phyloP scores from a whole-genome alignment of 345 rosid species.

The Syzygium jambos region DNA sequence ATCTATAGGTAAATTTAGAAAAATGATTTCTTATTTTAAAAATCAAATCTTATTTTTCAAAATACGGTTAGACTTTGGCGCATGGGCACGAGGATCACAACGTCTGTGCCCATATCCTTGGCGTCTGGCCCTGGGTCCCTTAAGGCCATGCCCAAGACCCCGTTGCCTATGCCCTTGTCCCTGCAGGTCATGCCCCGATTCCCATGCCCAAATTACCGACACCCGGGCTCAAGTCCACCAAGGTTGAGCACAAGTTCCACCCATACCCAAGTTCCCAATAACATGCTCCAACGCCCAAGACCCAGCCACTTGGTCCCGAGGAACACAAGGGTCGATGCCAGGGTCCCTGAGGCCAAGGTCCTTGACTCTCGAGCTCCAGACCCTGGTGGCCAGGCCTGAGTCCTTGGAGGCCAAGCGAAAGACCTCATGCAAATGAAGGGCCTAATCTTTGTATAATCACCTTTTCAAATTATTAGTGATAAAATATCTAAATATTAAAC shows the following conservation, averaged over 20 bases:
- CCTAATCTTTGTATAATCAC: neutral
- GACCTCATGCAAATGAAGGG: neutral
- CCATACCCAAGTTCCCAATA: neutral
- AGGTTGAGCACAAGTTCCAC: neutral
- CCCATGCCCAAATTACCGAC: neutral
- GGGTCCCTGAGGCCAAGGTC: neutral
- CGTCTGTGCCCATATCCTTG: neutral
- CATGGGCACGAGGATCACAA: fast-evolving
- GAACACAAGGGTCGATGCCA: neutral
- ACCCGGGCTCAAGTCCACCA: neutral
- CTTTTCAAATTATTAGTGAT: neutral
- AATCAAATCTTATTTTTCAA: neutral
- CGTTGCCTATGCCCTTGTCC: fast-evolving
- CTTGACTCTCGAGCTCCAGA: too few relatives aligned
- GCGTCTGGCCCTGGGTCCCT: fast-evolving
- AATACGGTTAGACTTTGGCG: neutral
- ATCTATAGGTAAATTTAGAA: too few relatives aligned
- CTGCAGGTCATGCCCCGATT: neutral
- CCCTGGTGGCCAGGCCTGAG: too few relatives aligned
- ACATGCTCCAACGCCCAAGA: too few relatives aligned
- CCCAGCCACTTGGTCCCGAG: fast-evolving
- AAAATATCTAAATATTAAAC: too few relatives aligned
- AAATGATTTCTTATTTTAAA: neutral
- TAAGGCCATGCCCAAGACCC: neutral
- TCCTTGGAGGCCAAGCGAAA: neutral